Conservation (phyloP, 345 rosid species). For the Turritis glabra region DNA sequence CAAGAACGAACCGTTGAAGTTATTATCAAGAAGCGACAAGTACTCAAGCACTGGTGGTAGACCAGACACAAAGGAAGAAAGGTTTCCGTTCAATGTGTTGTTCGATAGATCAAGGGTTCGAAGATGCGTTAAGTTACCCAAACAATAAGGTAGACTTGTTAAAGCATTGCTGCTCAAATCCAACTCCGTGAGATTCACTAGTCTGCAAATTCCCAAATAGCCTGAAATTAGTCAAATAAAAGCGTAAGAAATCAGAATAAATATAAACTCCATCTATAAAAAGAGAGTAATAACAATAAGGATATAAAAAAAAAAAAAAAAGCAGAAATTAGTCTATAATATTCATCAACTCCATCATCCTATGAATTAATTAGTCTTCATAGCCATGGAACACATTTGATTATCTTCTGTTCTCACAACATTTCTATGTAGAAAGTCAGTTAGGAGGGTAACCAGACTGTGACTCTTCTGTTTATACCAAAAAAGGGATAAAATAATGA, state of each 20-base stretch:
- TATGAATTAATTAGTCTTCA: not conserved
- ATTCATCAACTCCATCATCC: slow-evolving; percentile 8
- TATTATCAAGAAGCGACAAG: slow-evolving; percentile 25
- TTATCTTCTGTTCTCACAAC: slow-evolving; percentile 1
- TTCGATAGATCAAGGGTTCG: slow-evolving; percentile 34
- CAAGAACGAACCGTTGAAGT: slow-evolving; percentile 30
- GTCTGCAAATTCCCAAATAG: slow-evolving; percentile 22
- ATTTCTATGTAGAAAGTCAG: not conserved
- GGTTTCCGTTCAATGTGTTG: slow-evolving; percentile 29
- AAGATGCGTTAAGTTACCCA: slow-evolving; percentile 17
- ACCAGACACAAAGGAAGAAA: slow-evolving; percentile 21
- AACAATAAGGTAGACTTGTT: slow-evolving; percentile 19
- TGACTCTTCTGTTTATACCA: slow-evolving; percentile 8
- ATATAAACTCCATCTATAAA: not conserved
- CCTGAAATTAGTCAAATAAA: slow-evolving; percentile 18
- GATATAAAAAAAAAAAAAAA: not conserved
- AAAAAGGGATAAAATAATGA: not conserved
- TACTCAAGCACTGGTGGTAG: slow-evolving; percentile 26
- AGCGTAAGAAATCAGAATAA: slow-evolving; percentile 13
- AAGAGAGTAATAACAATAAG: not conserved
- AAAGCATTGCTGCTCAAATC: slow-evolving; percentile 32
- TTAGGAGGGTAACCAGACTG: not conserved
- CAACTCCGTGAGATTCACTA: slow-evolving; percentile 28
- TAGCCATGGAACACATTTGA: not conserved
- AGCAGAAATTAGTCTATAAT: not conserved